These are phyloP conservation scores for Terana coerulea DNA, from an alignment of 768 basidiomycete species.

Conservation along the genomic window DNA sequence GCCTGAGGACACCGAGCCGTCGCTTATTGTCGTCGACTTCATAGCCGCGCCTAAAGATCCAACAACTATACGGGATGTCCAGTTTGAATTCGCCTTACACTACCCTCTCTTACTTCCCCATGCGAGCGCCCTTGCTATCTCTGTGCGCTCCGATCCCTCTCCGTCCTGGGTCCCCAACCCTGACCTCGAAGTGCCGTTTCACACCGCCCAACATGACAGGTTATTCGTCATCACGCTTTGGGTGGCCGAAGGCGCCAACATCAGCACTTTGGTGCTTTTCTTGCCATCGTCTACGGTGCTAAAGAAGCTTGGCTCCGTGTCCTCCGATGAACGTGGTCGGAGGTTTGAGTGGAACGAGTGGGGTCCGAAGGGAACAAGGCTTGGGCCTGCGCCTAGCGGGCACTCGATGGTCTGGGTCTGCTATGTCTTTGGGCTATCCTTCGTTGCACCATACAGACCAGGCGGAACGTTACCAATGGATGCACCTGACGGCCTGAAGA, in stretches of 20 bases:
- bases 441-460: slow-evolving; percentile 26
- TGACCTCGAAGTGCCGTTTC: slow-evolving; percentile 42
- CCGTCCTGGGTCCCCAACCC: slow-evolving; percentile 38
- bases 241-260: slow-evolving; percentile 26
- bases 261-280: slow-evolving; percentile 37
- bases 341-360: slow-evolving; percentile 46
- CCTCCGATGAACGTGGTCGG: slow-evolving; percentile 15
- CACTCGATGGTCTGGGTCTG: slow-evolving; percentile 50
- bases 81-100: slow-evolving; percentile 35
- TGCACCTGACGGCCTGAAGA: slow-evolving; percentile 13
- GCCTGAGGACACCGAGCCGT: slow-evolving; percentile 19
- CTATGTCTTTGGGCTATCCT: slow-evolving; percentile 50
- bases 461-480: not conserved
- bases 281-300: slow-evolving; percentile 38
- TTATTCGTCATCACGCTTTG: slow-evolving; percentile 46
- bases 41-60: slow-evolving; percentile 26
- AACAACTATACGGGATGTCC: slow-evolving; percentile 27
- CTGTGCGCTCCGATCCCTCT: slow-evolving; percentile 53
- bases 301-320: slow-evolving; percentile 19
- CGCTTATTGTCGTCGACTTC: slow-evolving; percentile 40
- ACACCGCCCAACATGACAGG: slow-evolving; percentile 36
- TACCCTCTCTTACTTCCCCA: slow-evolving; percentile 35
- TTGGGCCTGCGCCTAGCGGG: slow-evolving; percentile 29
- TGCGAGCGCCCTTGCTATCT: slow-evolving; percentile 30
- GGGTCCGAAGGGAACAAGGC: slow-evolving; percentile 46